Percentiles rank a stretch among this genome's conserved stretches.
These are phyloP conservation scores for Diversispora epigaea DNA, from an alignment of 192 early-diverging fungal genomes.

Conservation along the genomic window DNA sequence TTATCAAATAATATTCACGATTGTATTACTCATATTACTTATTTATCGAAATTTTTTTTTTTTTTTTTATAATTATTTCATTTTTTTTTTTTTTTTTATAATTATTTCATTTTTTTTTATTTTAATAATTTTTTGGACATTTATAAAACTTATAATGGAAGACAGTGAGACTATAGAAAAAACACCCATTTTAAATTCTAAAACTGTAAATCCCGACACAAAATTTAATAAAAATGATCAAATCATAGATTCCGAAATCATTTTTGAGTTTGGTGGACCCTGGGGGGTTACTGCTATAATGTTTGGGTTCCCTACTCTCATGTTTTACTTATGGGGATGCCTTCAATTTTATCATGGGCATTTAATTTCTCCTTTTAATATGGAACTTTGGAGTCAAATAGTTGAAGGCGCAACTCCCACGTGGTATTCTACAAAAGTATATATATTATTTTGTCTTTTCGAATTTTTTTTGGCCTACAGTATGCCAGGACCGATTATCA, in stretches of 20 bases:
- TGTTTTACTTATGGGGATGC: conserved; percentile 75
- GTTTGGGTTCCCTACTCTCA: conserved; percentile 67
- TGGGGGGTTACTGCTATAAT: conserved; percentile 69
- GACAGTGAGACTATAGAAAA: too few relatives aligned
- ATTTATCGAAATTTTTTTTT: too few relatives aligned
- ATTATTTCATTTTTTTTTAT: too few relatives aligned
- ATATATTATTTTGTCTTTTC: conserved; percentile 58
- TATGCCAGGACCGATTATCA: conserved; percentile 66
- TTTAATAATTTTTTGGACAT: too few relatives aligned
- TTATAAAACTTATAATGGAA: too few relatives aligned
- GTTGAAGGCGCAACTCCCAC: conserved; percentile 56
- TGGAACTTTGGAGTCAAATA: conserved; percentile 47
- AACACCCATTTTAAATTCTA: too few relatives aligned
- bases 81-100: too few relatives aligned
- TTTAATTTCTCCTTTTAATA: conserved; percentile 49
- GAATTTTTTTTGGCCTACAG: conserved; percentile 59
- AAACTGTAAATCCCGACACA: too few relatives aligned
- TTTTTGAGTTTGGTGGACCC: conserved; percentile 74
- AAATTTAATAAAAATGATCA: conserved; percentile 44
- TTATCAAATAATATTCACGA: too few relatives aligned
- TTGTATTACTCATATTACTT: too few relatives aligned
- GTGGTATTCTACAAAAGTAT: conserved; percentile 56
- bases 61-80: too few relatives aligned
- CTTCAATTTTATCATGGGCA: conserved; percentile 66
- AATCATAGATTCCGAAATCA: conserved; percentile 60